Evolutionary conservation across 225 moss, liverwort and hornwort species (phyloP), one percentile per base, ranked within the genome.

Genomic region (Thuidium tamariscinum): DNA sequence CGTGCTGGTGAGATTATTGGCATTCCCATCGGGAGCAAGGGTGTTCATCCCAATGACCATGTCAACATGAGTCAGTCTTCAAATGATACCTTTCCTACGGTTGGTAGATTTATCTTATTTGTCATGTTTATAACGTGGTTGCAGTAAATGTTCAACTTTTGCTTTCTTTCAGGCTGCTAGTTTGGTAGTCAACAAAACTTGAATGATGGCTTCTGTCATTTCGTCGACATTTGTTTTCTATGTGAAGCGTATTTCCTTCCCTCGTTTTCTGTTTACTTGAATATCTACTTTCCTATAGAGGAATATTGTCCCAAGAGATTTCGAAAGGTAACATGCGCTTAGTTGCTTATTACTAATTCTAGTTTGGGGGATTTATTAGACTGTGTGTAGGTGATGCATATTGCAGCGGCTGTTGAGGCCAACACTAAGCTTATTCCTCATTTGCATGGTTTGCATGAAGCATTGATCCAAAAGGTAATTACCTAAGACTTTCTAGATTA

Each of bases 61-160:
- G 98, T 98, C 68, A 98, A 98, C 80, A 98, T 98, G 98, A 97
- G 98, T 79, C 98, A 98, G 85, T 97, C 98, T 44, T 97, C 96
- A 64, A 97, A 97, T 88, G 97, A 97, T 82, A 97, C 98, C 37
- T 98, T 98, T 80, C 98, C 98, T 74, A 98, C 97, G 76, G 98
- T 98, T 93, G 87, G 95, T 84, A 80, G 54, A 72, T 57, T 60
- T 77, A 59, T 55, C 59, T 71, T 69, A 14, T 41, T 74, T 37
- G 26, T 61, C 54, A 44, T 42, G 42, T 62, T 86, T 49, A 66
- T 77, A 16, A 61, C 51, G 12, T 66, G 65, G 56, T 85, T 88
- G 46, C 64, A 79, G 46, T 55, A 79, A 39, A 37, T 69, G 21
- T 54, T 63, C 23, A 49, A 32, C 79, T 76, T 83, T 69, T 87